Percentiles rank a stretch among this genome's conserved stretches.
phyloP scores from a whole-genome alignment of 2,329 filamentous ascomycete genomes.

The Xylaria hypoxylon region DNA sequence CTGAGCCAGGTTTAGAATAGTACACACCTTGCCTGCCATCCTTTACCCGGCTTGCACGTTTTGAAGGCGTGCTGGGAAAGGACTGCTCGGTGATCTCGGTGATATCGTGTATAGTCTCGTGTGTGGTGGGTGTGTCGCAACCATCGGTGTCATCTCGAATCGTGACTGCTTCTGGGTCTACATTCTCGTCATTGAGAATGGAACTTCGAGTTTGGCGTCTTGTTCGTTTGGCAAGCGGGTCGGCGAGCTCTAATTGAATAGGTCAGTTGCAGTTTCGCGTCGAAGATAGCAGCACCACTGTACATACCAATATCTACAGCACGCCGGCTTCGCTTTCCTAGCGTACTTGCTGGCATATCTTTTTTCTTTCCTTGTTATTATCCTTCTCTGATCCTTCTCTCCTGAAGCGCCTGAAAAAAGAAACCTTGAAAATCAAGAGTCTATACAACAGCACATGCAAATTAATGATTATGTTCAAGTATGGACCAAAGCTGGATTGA shows the following conservation, averaged over 20 bases:
- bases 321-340: slow-evolving; percentile 61
- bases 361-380: slow-evolving; percentile 12
- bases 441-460: slow-evolving; percentile 7
- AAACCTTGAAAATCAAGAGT: background rate
- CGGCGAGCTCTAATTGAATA: slow-evolving; percentile 43
- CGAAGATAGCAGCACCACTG: slow-evolving; percentile 29
- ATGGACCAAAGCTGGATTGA: slow-evolving; percentile 27
- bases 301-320: slow-evolving; percentile 53
- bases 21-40: slow-evolving; percentile 41
- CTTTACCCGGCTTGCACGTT: slow-evolving; percentile 34
- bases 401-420: background rate
- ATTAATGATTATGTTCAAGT: slow-evolving; percentile 23
- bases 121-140: slow-evolving; percentile 53
- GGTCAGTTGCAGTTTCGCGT: slow-evolving; percentile 41
- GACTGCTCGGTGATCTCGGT: slow-evolving; percentile 54
- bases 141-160: slow-evolving; percentile 55
- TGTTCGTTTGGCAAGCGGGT: slow-evolving; percentile 59
- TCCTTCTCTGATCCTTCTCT: slow-evolving; percentile 15
- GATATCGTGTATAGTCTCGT: slow-evolving; percentile 46
- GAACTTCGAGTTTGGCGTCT: slow-evolving; percentile 58
- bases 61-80: slow-evolving; percentile 41
- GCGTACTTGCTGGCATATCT: slow-evolving; percentile 51
- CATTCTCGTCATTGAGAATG: slow-evolving; percentile 74
- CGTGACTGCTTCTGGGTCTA: slow-evolving; percentile 64
- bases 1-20: background rate